Evolutionary conservation across 1,284 basidiomycete genomes (phyloP), one percentile per base, ranked within the genome.

Genomic region (Naganishia cerealis): DNA sequence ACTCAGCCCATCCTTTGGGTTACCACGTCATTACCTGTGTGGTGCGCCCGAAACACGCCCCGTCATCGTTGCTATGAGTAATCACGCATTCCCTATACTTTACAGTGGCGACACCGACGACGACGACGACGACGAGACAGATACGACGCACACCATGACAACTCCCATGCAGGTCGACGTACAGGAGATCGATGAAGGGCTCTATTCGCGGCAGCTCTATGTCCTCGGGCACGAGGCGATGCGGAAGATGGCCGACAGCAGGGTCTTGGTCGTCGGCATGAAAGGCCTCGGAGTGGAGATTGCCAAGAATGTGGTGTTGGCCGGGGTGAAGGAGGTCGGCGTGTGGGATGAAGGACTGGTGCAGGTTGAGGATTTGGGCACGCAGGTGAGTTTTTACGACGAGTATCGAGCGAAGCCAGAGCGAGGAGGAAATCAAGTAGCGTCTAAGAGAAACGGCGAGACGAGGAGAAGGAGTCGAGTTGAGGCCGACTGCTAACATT

Each of bases 191-290:
- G 63, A 65, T 40, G 92, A 95, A 84, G 91, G 92, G 69, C 85
- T 97, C 58, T 97, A 97, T 83, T 95, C 93, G 74, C 90, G 94
- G 76, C 94, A 97, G 84, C 84, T 97, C 75, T 97, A 97, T 80
- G 94, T 97, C 16, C 87, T 97, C 24, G 94, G 94, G 39, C 92
- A 96, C 81, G 94, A 96, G 94, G 95, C 95, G 55, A 99, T 99
- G 96, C 97, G 97, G 85, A 90, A 90, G 78, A 99, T 99, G 96
- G 95, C 96, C 9, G 85, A 87, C 36, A 98, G 94, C 67, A 96
- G 97, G 78, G 91, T 99, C 57, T 87, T 99, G 71, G 88, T 99
- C 73, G 89, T 97, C 54, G 96, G 96, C 39, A 82, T 95, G 79
- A 90, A 90, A 73, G 96, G 96, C 71, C 83, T 99, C 69, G 96